Base-by-base conservation (phyloP, 2,329 filamentous ascomycete genomes). In the Scolecobasidium constrictum region DNA sequence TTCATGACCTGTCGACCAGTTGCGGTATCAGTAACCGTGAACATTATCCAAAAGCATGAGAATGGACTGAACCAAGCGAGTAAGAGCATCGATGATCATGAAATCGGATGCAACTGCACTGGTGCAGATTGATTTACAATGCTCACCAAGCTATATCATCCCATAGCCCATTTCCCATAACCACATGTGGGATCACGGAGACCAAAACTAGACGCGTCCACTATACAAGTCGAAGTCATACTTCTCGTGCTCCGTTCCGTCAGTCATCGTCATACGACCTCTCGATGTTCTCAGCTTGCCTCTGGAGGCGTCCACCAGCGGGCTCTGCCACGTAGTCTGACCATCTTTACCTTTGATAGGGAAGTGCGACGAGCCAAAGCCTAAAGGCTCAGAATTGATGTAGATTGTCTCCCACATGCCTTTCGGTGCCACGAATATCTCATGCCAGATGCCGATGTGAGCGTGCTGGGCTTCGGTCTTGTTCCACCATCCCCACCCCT, bases 391-490 rank as follows among this genome's bases (percentile, higher is more conserved):
- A 17, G 49, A 55, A 40, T 69, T 65, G 5, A 63, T 48, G 49
- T 75, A 75, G 17, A 77, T 59, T 2, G 59, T 67, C 63, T 78
- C 73, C 56, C 70, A 73, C 6, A 58, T 56, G 3, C 63, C 60
- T 3, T 57, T 54, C 1, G 63, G 63, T 4, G 67, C 65, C 19
- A 62, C 56, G 48, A 70, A 76, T 0, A 67, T 64, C 62, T 78
- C 74, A 51, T 78, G 74, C 46, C 62, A 76, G 48, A 77, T 68
- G 4, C 64, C 64, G 18, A 77, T 50, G 47, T 72, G 61, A 19
- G 52, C 49, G 33, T 58, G 47, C 19, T 62, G 51, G 35, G 59
- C 58, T 16, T 52, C 45, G 5, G 52, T 53, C 40, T 52, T 54
- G 42, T 64, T 61, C 54, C 66, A 72, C 66, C 67, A 75, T 37